phyloP scores from a whole-genome alignment of 176 grass and related monocot species.

The Zoysia pacifica region DNA sequence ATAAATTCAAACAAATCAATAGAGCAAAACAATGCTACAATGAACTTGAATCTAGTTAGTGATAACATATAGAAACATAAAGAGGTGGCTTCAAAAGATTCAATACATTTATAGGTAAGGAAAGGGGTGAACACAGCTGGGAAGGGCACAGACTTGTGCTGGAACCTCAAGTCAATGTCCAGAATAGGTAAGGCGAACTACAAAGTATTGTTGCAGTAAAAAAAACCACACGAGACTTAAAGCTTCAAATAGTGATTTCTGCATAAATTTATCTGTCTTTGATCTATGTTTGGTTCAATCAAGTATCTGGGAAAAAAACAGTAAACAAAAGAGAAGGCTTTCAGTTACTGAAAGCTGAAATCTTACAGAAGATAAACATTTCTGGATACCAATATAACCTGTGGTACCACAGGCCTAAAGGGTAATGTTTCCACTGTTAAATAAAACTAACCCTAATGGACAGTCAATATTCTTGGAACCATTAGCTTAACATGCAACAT shows the following conservation, averaged over 20 bases:
- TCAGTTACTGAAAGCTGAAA: not conserved
- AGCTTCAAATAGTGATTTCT: not conserved
- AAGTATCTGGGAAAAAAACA: not conserved
- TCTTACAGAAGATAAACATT: not conserved
- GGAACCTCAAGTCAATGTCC: not conserved
- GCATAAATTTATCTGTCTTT: not conserved
- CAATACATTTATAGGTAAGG: not conserved
- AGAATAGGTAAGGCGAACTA: not conserved
- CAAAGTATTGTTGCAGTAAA: not conserved
- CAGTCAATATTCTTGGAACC: slow-evolving; percentile 5
- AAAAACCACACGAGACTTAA: not conserved
- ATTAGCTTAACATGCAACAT: not conserved
- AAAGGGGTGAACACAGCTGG: not conserved
- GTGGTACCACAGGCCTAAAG: not conserved
- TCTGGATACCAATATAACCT: not conserved
- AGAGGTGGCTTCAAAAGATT: not conserved
- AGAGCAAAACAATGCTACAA: not conserved
- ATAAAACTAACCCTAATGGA: not conserved
- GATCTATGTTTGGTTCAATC: not conserved
- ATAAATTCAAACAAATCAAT: not conserved
- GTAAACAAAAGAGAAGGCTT: not conserved
- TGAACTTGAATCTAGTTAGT: not conserved
- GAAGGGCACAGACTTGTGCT: not conserved
- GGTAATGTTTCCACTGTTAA: not conserved
- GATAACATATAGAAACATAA: not conserved